Evolutionary conservation across 208 protist genomes (phyloP), one percentile per base, ranked within the genome.

Genomic region (Leishmania martiniquensis): DNA sequence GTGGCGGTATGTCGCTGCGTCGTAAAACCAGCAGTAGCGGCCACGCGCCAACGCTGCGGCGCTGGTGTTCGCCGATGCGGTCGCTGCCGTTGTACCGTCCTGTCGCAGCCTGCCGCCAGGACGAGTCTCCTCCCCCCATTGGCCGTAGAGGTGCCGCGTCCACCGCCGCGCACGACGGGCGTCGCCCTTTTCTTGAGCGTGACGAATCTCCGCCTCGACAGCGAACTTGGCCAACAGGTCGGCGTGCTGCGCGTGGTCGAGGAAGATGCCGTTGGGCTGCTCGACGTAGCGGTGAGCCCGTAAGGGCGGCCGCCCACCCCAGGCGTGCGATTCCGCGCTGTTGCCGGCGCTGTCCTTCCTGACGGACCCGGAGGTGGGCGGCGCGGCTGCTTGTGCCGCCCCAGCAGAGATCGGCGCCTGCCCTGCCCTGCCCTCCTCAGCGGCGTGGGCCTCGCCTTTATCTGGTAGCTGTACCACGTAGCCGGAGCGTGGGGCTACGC

Each of bases 281-380:
- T 91, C 90, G 65, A 86, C 90, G 75, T 88, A 90, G 54, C 91
- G 75, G 84, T 91, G 90, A 15, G 87, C 82, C n/a, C 85, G 90
- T 55, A 92, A 81, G 25, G 83, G 72, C 0, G 87, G 90, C 1
- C 86, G 66, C 4, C 82, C 63, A 17, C 65, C 63, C 12, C 25
- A 17, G 2, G 57, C 59, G 47, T 37, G 4, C 34, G 34, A 1
- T 13, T 25, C 60, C 4, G 20, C 34, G n/a, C 4, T 29, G 15
- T 20, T 49, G 17, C 59, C 25, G 32, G 12, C n/a, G 34, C 47
- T 65, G 72, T 29, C 42, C 44, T 54, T 42, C 37, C 39, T 29
- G 72, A 29, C 12, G 72, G 32, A 44, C 17, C 15, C 47, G 39
- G 47, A 72, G 47, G 47, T 29, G 29, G 15, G 13, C 10, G 15